Evolutionary conservation across 257 asterid species (phyloP), one percentile per base, ranked within the genome.

Genomic region (Pogostemon cablin): DNA sequence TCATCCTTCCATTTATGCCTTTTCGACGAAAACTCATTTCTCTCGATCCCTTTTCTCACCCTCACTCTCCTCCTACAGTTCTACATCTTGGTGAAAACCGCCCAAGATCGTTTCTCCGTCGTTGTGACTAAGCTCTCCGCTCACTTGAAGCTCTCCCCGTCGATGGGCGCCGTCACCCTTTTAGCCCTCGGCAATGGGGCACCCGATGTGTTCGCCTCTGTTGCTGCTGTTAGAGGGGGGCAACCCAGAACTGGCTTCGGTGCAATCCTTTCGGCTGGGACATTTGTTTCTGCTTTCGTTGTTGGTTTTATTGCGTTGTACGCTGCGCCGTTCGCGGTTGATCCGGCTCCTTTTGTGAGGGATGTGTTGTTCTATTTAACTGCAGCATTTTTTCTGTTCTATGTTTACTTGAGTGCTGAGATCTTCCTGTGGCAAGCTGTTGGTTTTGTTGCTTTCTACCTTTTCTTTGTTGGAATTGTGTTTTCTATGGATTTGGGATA

Each of bases 111-210:
- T 56, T 93, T 93, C 79, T 93, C 98, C 12, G 90, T 89, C 6
- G 91, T 91, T 11, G 97, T 93, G 3, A 91, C 95, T 1, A 87
- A 85, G 83, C 95, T 93, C 60, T 83, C 92, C 34, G 57, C 81
- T 8, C 96, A 87, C 60, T 68, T 93, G 41, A 84, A 72, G 3
- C 82, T 93, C 43, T 89, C 99, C 0, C 96, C 99, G 62, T 90
- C 97, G 0, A 89, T 93, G 99, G 99, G 98, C 1, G 99, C 99
- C 0, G 98, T 93, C 56, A 93, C 99, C 77, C 95, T 93, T 38
- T 68, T 93, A 65, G 97, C 98, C 7, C 83, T 93, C 4, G 99
- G 99, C 4, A 93, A 93, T 76, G 99, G 98, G 6, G 96, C 99
- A 1, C 99, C 99, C 39, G 99, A 93, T 62, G 99, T 93, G 71